phyloP scores from a whole-genome alignment of 345 rosid genomes.

The Moricandia arvensis region DNA sequence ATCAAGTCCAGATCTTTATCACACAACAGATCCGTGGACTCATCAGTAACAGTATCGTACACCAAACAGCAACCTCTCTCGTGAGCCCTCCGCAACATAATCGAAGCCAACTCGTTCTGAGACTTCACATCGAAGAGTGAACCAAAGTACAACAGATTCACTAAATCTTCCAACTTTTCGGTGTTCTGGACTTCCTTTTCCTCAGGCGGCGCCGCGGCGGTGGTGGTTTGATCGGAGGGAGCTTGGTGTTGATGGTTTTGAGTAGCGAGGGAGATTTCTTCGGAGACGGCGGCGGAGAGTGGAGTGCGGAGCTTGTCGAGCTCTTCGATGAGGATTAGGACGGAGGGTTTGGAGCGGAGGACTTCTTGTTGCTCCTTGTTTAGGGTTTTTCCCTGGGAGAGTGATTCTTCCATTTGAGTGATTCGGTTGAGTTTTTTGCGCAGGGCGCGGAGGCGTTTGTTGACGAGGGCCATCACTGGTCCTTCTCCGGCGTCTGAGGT shows the following conservation, averaged over 20 bases:
- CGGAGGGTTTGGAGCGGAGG: constrained; percentile 74
- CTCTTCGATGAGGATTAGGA: constrained; percentile 68
- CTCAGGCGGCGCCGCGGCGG: background rate
- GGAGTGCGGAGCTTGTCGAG: constrained; percentile 82
- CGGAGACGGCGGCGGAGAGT: constrained; percentile 62
- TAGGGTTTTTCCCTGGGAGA: constrained; percentile 73
- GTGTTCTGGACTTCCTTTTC: constrained; percentile 29
- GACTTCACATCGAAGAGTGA: constrained; percentile 76
- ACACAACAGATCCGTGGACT: constrained; percentile 79
- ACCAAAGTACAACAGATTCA: constrained; percentile 76
- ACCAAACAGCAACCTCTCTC: constrained; percentile 90
- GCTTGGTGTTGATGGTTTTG: constrained; percentile 6
- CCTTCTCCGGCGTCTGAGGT: constrained; percentile 67
- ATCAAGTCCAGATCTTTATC: constrained; percentile 83
- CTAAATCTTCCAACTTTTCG: constrained; percentile 54
- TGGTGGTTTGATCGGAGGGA: constrained; percentile 3
- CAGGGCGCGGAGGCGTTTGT: constrained; percentile 89
- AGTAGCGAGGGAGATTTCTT: constrained; percentile 59
- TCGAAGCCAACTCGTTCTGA: constrained; percentile 74
- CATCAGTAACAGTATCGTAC: constrained; percentile 86
- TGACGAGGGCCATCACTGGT: constrained; percentile 75
- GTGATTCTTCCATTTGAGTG: constrained; percentile 73
- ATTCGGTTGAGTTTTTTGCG: constrained; percentile 86
- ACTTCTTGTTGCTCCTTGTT: constrained; percentile 86
- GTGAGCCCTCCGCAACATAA: constrained; percentile 74